Evolutionary conservation across 2,329 filamentous ascomycete genomes (phyloP).

Genomic region (Colletotrichum costaricense): DNA sequence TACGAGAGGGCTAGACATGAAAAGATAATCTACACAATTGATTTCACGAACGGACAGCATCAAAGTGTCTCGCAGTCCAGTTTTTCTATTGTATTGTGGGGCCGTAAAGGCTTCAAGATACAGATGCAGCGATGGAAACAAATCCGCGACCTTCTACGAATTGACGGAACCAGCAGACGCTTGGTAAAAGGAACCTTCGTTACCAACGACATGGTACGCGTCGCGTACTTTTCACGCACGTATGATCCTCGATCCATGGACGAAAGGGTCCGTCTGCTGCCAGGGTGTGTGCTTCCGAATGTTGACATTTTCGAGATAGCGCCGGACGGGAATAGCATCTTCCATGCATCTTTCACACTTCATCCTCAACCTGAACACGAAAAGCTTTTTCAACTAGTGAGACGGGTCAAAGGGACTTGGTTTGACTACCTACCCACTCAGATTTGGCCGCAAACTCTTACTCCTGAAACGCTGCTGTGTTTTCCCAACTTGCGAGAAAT

Average conservation of each 20-base stretch:
- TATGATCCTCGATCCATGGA: too few relatives aligned
- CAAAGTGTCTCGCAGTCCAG: too few relatives aligned
- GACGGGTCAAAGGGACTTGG: not conserved
- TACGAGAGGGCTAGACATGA: not conserved
- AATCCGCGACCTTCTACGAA: not conserved
- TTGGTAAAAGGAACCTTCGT: not conserved
- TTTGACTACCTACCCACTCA: not conserved
- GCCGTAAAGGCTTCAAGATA: not conserved
- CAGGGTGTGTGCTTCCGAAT: not conserved
- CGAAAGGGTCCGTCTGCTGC: not conserved
- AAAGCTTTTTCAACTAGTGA: not conserved
- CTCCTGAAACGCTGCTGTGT: not conserved
- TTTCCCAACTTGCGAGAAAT: not conserved
- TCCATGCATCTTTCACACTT: not conserved
- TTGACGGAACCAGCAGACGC: not conserved
- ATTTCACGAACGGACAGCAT: too few relatives aligned
- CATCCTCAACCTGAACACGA: not conserved
- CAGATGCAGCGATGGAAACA: not conserved
- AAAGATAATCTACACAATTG: not conserved
- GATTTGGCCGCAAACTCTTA: not conserved
- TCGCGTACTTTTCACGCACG: too few relatives aligned
- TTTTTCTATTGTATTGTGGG: too few relatives aligned
- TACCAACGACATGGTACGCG: not conserved
- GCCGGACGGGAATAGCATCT: not conserved
- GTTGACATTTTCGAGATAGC: not conserved